Evolutionary conservation across 1,284 basidiomycete genomes (phyloP).

Genomic region (Kwoniella shivajii): DNA sequence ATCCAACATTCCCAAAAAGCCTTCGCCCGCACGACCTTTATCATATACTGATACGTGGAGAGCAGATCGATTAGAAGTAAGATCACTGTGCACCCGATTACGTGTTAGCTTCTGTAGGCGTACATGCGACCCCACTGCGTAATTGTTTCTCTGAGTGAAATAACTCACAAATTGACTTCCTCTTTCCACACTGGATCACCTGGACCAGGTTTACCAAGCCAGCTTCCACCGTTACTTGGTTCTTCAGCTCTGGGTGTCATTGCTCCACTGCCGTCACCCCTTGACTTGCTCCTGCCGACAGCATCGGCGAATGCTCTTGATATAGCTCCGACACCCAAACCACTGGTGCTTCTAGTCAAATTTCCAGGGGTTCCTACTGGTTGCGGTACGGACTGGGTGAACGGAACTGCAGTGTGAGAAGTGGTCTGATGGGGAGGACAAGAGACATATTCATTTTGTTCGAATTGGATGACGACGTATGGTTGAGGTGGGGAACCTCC

Average conservation of each 20-base stretch:
- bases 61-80: slow-evolving; percentile 84
- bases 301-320: slow-evolving; percentile 61
- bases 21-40: slow-evolving; percentile 76
- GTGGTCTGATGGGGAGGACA: slow-evolving; percentile 67
- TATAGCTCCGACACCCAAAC: slow-evolving; percentile 65
- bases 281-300: slow-evolving; percentile 52
- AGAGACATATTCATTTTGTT: slow-evolving; percentile 98
- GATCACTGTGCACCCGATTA: slow-evolving; percentile 66
- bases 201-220: slow-evolving; percentile 53
- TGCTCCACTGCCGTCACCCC: slow-evolving; percentile 43
- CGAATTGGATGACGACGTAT: slow-evolving; percentile 97
- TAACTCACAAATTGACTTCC: slow-evolving; percentile 89
- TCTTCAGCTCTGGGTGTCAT: slow-evolving; percentile 51
- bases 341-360: slow-evolving; percentile 40
- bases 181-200: slow-evolving; percentile 98
- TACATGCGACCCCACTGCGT: neutral
- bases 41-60: slow-evolving; percentile 93
- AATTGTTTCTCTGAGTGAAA: slow-evolving; percentile 3
- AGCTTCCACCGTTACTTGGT: slow-evolving; percentile 23
- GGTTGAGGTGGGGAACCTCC: slow-evolving; percentile 64
- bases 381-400: slow-evolving; percentile 45
- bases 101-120: neutral
- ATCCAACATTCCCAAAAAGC: slow-evolving; percentile 88
- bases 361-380: slow-evolving; percentile 37
- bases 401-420: slow-evolving; percentile 43